Percentiles rank a stretch among this genome's conserved stretches.
These are phyloP conservation scores for Termitomyces sp. DNA, from an alignment of 768 basidiomycete genomes.

Conservation along the genomic window DNA sequence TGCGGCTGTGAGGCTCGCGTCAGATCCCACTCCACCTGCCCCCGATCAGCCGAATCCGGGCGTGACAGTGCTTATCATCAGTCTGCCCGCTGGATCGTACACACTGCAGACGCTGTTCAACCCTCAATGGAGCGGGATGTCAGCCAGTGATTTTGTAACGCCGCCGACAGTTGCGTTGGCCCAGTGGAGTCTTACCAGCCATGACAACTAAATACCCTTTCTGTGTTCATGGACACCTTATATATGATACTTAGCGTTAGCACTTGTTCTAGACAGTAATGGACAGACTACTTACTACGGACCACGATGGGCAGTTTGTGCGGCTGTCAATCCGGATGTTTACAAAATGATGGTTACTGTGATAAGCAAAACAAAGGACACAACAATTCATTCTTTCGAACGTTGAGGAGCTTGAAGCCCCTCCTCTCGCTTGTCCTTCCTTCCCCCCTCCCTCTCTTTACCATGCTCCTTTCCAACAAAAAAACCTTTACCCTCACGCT, in stretches of 20 bases:
- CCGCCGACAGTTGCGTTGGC: constrained; percentile 71
- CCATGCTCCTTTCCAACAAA: constrained; percentile 50
- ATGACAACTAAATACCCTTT: constrained; percentile 45
- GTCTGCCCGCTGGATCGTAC: constrained; percentile 66
- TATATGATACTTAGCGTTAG: neutral
- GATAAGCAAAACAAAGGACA: constrained; percentile 1
- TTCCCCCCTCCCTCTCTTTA: constrained; percentile 12
- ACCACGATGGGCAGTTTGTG: neutral
- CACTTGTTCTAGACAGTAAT: constrained; percentile 4
- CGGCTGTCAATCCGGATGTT: neutral
- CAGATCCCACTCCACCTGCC: constrained; percentile 60
- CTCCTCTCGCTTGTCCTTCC: neutral
- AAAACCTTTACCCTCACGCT: constrained; percentile 56
- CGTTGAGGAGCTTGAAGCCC: constrained; percentile 18
- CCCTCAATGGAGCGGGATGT: constrained; percentile 86
- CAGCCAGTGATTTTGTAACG: constrained; percentile 55
- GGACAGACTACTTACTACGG: constrained; percentile 3
- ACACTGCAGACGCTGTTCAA: constrained; percentile 85
- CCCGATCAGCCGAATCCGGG: constrained; percentile 75
- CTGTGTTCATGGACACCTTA: constrained; percentile 12
- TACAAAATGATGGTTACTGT: constrained; percentile 13
- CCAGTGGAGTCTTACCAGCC: constrained; percentile 78
- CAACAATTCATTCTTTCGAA: constrained; percentile 12
- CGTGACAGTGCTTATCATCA: constrained; percentile 79
- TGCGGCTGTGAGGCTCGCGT: constrained; percentile 51